Evolutionary conservation across 1,284 basidiomycete species (phyloP).

Genomic region (Amylostereum areolatum): DNA sequence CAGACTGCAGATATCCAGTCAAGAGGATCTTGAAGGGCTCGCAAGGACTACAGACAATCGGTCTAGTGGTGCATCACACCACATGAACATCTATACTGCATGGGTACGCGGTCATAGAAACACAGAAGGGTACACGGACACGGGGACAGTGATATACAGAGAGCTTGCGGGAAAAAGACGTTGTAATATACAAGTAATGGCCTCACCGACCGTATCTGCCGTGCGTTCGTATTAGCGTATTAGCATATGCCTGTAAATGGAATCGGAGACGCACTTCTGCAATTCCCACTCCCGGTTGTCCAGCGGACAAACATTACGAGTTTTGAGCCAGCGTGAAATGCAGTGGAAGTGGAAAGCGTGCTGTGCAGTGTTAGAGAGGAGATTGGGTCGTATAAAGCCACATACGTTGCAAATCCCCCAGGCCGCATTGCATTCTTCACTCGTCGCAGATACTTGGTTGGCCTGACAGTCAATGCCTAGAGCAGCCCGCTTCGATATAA

Average conservation of each 20-base stretch:
- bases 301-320: slow-evolving; percentile 95
- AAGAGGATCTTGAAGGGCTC: too few species aligned
- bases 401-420: slow-evolving; percentile 99
- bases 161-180: too few species aligned
- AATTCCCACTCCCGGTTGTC: slow-evolving; percentile 97
- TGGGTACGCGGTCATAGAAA: too few species aligned
- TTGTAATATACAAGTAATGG: too few species aligned
- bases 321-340: slow-evolving; percentile 99
- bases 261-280: slow-evolving; percentile 68
- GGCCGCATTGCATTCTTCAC: slow-evolving; percentile 97
- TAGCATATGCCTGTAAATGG: neutral
- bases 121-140: too few species aligned
- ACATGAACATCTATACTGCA: too few species aligned
- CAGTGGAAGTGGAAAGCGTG: slow-evolving; percentile 99
- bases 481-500: slow-evolving; percentile 6
- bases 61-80: too few species aligned
- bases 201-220: slow-evolving; percentile 17
- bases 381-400: neutral
- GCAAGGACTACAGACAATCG: too few species aligned
- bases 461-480: slow-evolving; percentile 99
- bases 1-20: too few species aligned
- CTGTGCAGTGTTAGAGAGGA: slow-evolving; percentile 35
- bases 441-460: slow-evolving; percentile 94
- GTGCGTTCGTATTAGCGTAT: too few species aligned
- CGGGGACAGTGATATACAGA: too few species aligned